These are phyloP conservation scores for Cryptococcus wingfieldii DNA, from an alignment of 1,284 basidiomycete genomes.

Conservation along the genomic window DNA sequence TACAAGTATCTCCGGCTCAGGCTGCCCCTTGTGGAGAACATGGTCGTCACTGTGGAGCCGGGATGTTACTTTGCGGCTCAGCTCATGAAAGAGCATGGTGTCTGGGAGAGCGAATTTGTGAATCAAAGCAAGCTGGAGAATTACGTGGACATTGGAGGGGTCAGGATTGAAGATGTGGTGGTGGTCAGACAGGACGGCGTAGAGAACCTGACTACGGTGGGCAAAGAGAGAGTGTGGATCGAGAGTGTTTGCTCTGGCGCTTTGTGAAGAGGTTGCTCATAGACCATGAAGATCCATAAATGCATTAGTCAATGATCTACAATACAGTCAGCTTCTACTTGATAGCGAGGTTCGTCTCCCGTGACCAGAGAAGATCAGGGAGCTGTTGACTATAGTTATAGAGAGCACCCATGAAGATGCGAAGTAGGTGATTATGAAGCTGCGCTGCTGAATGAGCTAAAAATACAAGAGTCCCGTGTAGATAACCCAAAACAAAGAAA, in stretches of 20 bases:
- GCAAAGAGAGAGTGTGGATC: conserved; percentile 70
- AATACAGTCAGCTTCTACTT: too few relatives aligned
- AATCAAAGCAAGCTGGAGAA: conserved; percentile 64
- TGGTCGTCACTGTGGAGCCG: conserved; percentile 78
- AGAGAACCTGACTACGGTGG: conserved; percentile 75
- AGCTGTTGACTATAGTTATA: too few relatives aligned
- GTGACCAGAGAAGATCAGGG: too few relatives aligned
- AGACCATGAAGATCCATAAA: too few relatives aligned
- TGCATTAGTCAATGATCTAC: too few relatives aligned
- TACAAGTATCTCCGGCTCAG: conserved; percentile 74
- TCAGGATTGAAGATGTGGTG: conserved; percentile 84
- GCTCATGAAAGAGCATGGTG: conserved; percentile 60
- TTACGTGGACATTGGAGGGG: conserved; percentile 77
- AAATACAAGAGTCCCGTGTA: too few relatives aligned
- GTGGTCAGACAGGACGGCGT: conserved; percentile 62
- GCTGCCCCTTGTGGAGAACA: conserved; percentile 64
- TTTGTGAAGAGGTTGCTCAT: conserved; percentile 6
- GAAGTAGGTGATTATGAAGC: too few relatives aligned
- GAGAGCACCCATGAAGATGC: background rate
- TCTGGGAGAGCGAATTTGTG: conserved; percentile 61
- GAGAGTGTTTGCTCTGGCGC: conserved; percentile 68
- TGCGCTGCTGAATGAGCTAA: too few relatives aligned
- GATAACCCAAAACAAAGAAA: background rate
- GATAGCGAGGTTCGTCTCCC: too few relatives aligned
- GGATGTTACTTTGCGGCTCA: conserved; percentile 82